Evolutionary conservation across 257 asterid genomes (phyloP).

Genomic region (Echites panduratus): DNA sequence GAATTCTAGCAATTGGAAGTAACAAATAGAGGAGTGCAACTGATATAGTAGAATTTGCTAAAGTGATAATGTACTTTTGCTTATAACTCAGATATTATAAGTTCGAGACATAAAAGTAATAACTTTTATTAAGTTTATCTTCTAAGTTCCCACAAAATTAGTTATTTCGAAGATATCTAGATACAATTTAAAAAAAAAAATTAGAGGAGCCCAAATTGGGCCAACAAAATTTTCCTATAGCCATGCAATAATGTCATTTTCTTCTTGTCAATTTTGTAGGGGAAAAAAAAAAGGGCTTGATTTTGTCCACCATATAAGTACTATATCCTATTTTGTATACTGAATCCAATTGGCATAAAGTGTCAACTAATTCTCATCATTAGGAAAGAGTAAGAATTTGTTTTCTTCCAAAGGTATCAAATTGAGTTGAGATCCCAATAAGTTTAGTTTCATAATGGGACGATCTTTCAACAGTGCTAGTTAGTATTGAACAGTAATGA

Average conservation of each 20-base stretch:
- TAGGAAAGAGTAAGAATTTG: not conserved
- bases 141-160: too few species aligned
- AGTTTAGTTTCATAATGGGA: slow-evolving; percentile 12
- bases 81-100: too few species aligned
- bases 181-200: too few species aligned
- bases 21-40: too few species aligned
- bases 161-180: too few species aligned
- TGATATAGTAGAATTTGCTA: too few species aligned
- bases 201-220: not conserved
- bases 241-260: not conserved
- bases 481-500: not conserved
- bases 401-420: slow-evolving; percentile 30
- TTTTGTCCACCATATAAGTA: not conserved
- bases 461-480: slow-evolving; percentile 11
- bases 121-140: too few species aligned
- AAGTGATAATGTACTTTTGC: too few species aligned
- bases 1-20: not conserved
- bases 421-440: slow-evolving; percentile 36
- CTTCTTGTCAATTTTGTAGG: not conserved
- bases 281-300: not conserved
- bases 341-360: not conserved
- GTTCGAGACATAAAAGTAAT: too few species aligned
- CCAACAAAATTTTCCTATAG: not conserved
- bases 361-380: not conserved
- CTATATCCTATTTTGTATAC: too few species aligned